phyloP scores from a whole-genome alignment of 345 rosid species.

The Erodium maritimum region DNA sequence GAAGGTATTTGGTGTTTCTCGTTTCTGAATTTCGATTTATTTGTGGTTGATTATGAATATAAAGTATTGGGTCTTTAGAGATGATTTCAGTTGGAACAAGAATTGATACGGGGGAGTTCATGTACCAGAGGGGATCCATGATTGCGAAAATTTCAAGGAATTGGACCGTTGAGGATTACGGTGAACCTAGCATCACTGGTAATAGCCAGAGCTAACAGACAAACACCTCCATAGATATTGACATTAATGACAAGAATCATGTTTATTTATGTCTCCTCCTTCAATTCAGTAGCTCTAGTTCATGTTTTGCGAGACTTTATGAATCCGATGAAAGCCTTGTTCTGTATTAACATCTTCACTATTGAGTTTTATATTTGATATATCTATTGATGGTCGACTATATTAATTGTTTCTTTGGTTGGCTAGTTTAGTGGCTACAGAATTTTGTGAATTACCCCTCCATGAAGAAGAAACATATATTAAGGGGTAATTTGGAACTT shows the following conservation, averaged over 20 bases:
- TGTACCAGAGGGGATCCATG: slow-evolving; percentile 33
- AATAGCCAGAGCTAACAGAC: slow-evolving; percentile 54
- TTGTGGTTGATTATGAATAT: not conserved
- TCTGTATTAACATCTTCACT: too few relatives aligned
- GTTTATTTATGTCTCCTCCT: slow-evolving; percentile 16
- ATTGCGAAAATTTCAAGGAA: slow-evolving; percentile 31
- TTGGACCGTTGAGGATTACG: slow-evolving; percentile 56
- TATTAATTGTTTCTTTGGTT: too few relatives aligned
- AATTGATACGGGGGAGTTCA: not conserved
- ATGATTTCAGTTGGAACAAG: not conserved
- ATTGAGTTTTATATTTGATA: too few relatives aligned
- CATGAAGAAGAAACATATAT: too few relatives aligned
- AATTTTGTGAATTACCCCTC: too few relatives aligned
- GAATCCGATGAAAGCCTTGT: not conserved
- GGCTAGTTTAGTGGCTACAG: not conserved
- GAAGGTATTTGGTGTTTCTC: too few relatives aligned
- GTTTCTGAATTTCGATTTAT: too few relatives aligned
- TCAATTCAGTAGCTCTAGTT: not conserved
- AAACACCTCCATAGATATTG: slow-evolving; percentile 77
- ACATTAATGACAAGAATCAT: slow-evolving; percentile 65
- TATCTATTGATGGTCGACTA: too few relatives aligned
- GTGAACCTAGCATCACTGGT: slow-evolving; percentile 59
- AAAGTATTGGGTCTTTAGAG: not conserved
- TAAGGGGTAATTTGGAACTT: too few relatives aligned
- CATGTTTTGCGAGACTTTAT: not conserved